phyloP scores from a whole-genome alignment of 768 basidiomycete genomes.

The Rhizopogon salebrosus region DNA sequence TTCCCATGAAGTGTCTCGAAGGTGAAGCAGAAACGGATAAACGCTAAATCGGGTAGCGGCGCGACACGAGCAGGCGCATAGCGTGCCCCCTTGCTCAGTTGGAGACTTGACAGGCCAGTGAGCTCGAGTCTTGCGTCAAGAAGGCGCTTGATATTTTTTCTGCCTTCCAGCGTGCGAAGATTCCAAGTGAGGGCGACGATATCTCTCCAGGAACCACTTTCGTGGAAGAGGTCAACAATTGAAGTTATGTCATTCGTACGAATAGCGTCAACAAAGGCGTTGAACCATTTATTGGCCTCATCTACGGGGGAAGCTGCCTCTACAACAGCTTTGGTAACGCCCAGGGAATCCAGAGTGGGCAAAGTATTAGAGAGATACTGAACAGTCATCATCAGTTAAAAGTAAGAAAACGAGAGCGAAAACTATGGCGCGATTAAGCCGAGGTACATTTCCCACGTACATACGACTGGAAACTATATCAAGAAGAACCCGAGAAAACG shows the following conservation, averaged over 20 bases:
- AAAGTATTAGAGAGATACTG: not conserved
- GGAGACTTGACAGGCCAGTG: constrained; percentile 13
- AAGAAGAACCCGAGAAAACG: too few relatives aligned
- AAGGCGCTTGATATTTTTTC: constrained; percentile 29
- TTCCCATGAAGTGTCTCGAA: constrained; percentile 47
- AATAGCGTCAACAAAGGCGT: constrained; percentile 8
- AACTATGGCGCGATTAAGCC: not conserved
- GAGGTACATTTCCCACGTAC: not conserved
- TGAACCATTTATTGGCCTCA: constrained; percentile 14
- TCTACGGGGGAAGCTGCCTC: constrained; percentile 7
- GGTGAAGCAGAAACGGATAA: constrained; percentile 51
- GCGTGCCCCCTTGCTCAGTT: constrained; percentile 18
- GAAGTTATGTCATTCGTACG: constrained; percentile 1
- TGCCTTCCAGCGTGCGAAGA: constrained; percentile 43
- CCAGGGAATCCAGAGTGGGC: constrained; percentile 17
- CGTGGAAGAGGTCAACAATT: constrained; percentile 13
- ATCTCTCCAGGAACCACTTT: constrained; percentile 43
- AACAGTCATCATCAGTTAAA: not conserved
- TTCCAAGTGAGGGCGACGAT: constrained; percentile 48
- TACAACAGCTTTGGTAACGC: constrained; percentile 9
- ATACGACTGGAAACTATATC: too few relatives aligned
- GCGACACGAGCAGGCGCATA: constrained; percentile 28
- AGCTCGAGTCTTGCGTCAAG: constrained; percentile 31
- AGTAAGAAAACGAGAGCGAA: too few relatives aligned
- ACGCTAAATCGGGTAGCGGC: constrained; percentile 48